phyloP scores from a whole-genome alignment of 208 protist genomes.

The Ichthyophonus hoferi region DNA sequence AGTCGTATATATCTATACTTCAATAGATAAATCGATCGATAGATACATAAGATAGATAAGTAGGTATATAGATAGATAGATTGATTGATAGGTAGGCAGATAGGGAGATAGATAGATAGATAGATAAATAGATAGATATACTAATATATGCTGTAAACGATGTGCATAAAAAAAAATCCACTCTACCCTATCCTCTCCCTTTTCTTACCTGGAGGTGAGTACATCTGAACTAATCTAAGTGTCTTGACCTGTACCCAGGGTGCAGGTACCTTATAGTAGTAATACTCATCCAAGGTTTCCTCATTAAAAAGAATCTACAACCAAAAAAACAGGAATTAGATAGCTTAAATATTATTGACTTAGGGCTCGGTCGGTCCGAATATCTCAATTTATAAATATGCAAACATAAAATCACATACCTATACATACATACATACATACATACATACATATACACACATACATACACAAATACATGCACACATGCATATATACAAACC shows the following conservation, averaged over 20 bases:
- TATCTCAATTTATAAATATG: constrained; percentile 17
- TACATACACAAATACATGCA: neutral
- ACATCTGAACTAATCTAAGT: constrained; percentile 90
- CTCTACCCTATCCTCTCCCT: too few relatives aligned
- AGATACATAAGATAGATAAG: too few relatives aligned
- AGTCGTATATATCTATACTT: too few relatives aligned
- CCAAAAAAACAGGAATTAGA: neutral
- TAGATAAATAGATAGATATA: too few relatives aligned
- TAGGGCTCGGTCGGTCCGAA: too few relatives aligned
- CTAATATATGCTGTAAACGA: too few relatives aligned
- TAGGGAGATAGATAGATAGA: too few relatives aligned
- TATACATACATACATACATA: neutral
- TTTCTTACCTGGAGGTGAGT: constrained; percentile 75
- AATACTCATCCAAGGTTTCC: neutral
- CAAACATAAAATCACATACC: neutral
- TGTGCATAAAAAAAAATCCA: too few relatives aligned
- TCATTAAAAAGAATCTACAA: neutral
- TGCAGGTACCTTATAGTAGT: constrained; percentile 85
- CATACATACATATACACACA: constrained; percentile 17
- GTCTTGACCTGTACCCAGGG: constrained; percentile 97
- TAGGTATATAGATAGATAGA: too few relatives aligned
- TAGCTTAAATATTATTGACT: too few relatives aligned
- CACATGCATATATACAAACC: constrained; percentile 47
- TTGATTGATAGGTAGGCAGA: too few relatives aligned
- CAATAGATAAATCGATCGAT: too few relatives aligned